A percentile compares a stretch with the other conserved stretches of the same genome.
Conservation (phyloP, 2,329 filamentous ascomycete genomes). For the Neospermospora avenae region DNA sequence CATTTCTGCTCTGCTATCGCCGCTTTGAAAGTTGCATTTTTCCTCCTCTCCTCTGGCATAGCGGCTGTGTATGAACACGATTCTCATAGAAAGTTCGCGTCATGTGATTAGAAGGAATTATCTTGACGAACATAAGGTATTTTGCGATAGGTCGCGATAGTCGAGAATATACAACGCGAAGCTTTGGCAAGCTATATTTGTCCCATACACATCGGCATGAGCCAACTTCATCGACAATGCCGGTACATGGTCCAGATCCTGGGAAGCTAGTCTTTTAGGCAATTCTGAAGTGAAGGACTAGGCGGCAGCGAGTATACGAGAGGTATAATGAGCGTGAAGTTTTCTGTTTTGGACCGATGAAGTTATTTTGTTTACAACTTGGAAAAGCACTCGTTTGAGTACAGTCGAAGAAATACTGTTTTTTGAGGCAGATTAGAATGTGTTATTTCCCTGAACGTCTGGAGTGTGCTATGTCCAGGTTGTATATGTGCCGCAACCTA, state of each 20-base stretch:
- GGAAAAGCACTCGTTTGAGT: no score
- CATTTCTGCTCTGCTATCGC: conserved; percentile 6
- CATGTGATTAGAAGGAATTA: background rate
- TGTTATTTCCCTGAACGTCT: no score
- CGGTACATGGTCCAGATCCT: conserved; percentile 1
- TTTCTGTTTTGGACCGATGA: no score
- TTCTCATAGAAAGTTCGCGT: background rate
- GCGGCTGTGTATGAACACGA: background rate
- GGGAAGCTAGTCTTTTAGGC: conserved; percentile 1
- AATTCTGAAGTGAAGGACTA: background rate
- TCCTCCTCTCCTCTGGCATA: background rate
- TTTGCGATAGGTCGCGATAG: background rate
- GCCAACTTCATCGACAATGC: background rate
- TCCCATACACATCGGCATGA: conserved; percentile 2
- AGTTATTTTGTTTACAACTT: no score
- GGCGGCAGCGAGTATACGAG: background rate
- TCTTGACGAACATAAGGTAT: background rate
- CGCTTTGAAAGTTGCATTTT: background rate
- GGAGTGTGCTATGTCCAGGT: no score
- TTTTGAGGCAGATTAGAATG: no score
- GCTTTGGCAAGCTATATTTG: no score
- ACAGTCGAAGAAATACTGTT: no score
- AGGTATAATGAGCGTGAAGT: no score
- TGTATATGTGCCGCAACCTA: no score
- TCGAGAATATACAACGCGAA: conserved; percentile 2